A percentile compares a stretch with the other conserved stretches of the same genome.
Evolutionary conservation across 148 eudicot species (phyloP).

Genomic region (Persicaria tinctoria): DNA sequence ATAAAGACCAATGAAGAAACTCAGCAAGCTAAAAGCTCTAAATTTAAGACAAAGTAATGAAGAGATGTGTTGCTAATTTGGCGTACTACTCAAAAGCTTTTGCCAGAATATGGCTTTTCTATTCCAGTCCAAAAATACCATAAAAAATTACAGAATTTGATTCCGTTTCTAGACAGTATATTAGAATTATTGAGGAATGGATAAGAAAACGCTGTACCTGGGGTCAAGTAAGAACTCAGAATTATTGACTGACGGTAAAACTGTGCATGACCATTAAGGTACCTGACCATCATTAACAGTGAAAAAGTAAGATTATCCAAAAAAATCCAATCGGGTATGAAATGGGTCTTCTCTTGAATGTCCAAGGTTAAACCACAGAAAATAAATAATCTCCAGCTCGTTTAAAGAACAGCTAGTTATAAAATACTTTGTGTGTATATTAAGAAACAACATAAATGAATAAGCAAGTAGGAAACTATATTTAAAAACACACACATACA

Average conservation of each 20-base stretch:
- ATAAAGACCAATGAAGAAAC: too few species aligned
- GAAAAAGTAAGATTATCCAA: background rate
- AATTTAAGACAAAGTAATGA: too few species aligned
- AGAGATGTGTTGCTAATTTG: too few species aligned
- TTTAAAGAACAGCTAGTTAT: background rate
- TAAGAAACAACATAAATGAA: background rate
- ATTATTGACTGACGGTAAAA: constrained; percentile 90
- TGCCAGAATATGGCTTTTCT: too few species aligned
- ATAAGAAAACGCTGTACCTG: constrained; percentile 43
- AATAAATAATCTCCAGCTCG: too few species aligned
- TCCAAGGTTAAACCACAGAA: background rate
- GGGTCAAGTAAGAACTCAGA: constrained; percentile 62
- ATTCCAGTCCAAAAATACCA: background rate
- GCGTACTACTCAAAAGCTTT: too few species aligned
- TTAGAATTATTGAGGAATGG: background rate
- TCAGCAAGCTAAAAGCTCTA: too few species aligned
- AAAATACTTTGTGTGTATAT: background rate
- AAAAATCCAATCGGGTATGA: background rate
- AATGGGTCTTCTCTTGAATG: background rate
- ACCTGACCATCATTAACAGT: constrained; percentile 36
- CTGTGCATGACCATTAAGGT: constrained; percentile 64
- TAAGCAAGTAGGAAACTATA: background rate
- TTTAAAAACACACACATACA: background rate
- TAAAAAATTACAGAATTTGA: background rate
- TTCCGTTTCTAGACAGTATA: background rate